These are phyloP conservation scores for Bipolaris gigantea DNA, from an alignment of 2,329 filamentous ascomycete genomes.

Conservation along the genomic window DNA sequence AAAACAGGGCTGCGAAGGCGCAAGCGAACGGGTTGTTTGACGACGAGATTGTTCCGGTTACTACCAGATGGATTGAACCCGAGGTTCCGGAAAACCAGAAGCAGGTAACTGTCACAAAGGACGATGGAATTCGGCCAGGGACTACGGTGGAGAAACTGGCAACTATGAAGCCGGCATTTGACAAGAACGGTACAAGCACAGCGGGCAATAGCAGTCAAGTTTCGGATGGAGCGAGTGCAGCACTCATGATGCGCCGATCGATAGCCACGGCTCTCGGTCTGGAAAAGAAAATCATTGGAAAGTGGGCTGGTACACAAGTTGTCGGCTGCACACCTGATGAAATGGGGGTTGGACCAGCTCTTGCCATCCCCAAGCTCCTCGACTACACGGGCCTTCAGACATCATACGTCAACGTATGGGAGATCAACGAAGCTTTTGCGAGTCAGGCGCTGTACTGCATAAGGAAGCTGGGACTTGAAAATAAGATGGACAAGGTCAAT, in stretches of 20 bases:
- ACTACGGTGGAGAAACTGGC: constrained; percentile 71
- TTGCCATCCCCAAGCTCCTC: constrained; percentile 85
- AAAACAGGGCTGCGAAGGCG: constrained; percentile 72
- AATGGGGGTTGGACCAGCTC: constrained; percentile 88
- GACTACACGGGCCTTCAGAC: constrained; percentile 65
- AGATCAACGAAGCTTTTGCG: constrained; percentile 84
- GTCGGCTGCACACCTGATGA: constrained; percentile 83
- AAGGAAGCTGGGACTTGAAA: constrained; percentile 67
- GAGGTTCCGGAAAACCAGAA: constrained; percentile 54
- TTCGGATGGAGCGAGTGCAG: constrained; percentile 82
- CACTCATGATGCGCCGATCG: constrained; percentile 80
- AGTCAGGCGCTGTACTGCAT: constrained; percentile 70
- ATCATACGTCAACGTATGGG: constrained; percentile 79
- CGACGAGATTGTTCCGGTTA: constrained; percentile 77
- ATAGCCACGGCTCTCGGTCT: constrained; percentile 76
- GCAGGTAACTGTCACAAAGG: constrained; percentile 68
- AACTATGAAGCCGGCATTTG: constrained; percentile 84
- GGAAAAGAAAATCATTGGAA: constrained; percentile 70
- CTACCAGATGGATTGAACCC: constrained; percentile 69
- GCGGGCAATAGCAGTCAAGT: constrained; percentile 87
- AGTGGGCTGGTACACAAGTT: constrained; percentile 76
- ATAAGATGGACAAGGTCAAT: constrained; percentile 75
- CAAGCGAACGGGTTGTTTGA: constrained; percentile 71
- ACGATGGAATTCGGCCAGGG: constrained; percentile 78
- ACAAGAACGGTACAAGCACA: constrained; percentile 71